Conservation (phyloP, 1,139 yeast species). For the Debaryomycetaceae sp. region DNA sequence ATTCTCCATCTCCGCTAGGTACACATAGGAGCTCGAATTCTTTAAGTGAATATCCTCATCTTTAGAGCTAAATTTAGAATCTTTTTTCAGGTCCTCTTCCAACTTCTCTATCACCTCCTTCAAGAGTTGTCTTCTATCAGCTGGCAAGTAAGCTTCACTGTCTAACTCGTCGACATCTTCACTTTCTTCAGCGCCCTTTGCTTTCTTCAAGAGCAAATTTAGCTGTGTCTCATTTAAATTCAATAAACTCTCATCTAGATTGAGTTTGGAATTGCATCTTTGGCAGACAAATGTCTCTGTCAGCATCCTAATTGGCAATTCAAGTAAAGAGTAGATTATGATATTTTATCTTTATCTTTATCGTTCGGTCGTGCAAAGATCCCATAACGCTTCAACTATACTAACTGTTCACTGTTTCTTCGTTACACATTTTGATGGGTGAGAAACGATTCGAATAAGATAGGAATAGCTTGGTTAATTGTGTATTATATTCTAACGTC, state of each 20-base stretch:
- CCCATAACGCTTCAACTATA: background rate
- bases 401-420: too few relatives aligned
- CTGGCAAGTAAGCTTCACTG: constrained; percentile 30
- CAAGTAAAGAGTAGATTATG: too few relatives aligned
- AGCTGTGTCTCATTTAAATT: constrained; percentile 32
- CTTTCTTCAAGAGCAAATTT: constrained; percentile 24
- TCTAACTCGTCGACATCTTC: constrained; percentile 16
- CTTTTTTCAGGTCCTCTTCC: constrained; percentile 7
- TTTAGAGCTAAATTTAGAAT: background rate
- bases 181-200: constrained; percentile 9
- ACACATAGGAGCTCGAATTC: constrained; percentile 31
- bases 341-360: background rate
- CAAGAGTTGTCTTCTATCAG: constrained; percentile 28
- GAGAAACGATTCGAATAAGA: too few relatives aligned
- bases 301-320: background rate
- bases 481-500: too few relatives aligned
- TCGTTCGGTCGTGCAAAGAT: background rate
- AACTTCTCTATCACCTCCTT: constrained; percentile 13
- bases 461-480: too few relatives aligned
- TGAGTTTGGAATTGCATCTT: constrained; percentile 31
- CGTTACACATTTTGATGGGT: too few relatives aligned
- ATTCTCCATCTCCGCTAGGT: constrained; percentile 21
- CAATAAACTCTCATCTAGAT: constrained; percentile 27
- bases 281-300: constrained; percentile 22
- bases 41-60: constrained; percentile 14